Percentiles rank a stretch among this genome's conserved stretches.
phyloP scores from a whole-genome alignment of 805 yeast species.

The Yarrowia sp. region DNA sequence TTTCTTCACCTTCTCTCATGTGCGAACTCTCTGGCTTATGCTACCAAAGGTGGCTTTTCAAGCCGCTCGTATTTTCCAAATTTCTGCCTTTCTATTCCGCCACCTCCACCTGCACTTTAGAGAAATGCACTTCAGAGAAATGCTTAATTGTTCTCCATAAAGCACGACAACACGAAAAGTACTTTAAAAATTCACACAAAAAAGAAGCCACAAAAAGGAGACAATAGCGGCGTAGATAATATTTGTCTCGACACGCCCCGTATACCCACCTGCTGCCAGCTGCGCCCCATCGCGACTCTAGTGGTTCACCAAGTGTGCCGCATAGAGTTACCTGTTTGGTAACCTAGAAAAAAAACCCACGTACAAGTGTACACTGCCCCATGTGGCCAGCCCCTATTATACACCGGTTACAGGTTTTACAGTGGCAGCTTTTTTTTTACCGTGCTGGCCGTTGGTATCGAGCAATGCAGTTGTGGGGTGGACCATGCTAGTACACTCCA shows the following conservation, averaged over 20 bases:
- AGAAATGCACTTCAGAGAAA: background rate
- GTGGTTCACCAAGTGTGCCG: background rate
- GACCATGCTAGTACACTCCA: too few species aligned
- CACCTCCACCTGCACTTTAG: background rate
- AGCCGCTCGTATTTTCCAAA: background rate
- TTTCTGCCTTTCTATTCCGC: background rate
- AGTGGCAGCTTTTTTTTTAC: conserved; percentile 21
- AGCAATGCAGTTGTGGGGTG: too few species aligned
- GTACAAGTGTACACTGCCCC: conserved; percentile 4
- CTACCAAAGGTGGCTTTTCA: too few species aligned
- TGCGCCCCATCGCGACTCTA: too few species aligned
- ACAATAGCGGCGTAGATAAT: background rate
- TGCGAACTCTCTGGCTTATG: background rate
- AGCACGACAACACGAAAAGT: background rate
- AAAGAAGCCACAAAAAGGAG: background rate
- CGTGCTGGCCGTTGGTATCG: background rate
- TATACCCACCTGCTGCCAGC: too few species aligned
- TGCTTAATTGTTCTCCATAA: background rate
- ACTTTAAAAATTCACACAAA: background rate
- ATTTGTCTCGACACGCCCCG: background rate
- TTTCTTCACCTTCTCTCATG: too few species aligned
- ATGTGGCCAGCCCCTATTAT: conserved; percentile 31
- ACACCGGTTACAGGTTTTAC: conserved; percentile 18
- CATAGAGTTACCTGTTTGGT: conserved; percentile 25
- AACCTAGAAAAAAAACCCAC: background rate